These are phyloP conservation scores for Castanea sativa DNA, from an alignment of 306 rosid species.

Conservation along the genomic window DNA sequence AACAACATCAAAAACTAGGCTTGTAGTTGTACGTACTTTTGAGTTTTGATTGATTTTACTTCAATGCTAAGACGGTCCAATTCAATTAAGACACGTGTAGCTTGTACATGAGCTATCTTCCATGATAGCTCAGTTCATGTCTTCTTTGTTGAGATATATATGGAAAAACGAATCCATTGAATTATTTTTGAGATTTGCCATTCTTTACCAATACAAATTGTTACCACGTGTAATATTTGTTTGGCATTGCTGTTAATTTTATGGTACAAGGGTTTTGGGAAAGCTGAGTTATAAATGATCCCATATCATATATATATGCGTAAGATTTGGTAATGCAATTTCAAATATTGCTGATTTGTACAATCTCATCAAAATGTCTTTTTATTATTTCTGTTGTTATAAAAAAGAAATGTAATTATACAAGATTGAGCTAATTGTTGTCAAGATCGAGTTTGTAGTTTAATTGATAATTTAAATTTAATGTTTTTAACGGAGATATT, in stretches of 20 bases:
- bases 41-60: conserved; percentile 14
- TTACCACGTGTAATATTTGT: conserved; percentile 5
- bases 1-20: too few relatives aligned
- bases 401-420: too few relatives aligned
- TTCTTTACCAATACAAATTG: conserved; percentile 1
- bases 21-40: neutral
- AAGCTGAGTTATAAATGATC: neutral
- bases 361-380: too few relatives aligned
- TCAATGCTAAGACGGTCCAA: conserved; percentile 30
- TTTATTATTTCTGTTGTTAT: too few relatives aligned
- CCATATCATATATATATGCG: too few relatives aligned
- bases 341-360: too few relatives aligned
- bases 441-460: too few relatives aligned
- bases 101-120: neutral
- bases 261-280: conserved; percentile 1
- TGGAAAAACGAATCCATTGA: conserved; percentile 4
- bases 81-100: conserved; percentile 25
- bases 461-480: too few relatives aligned
- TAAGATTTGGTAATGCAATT: too few relatives aligned
- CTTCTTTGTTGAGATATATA: neutral
- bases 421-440: too few relatives aligned
- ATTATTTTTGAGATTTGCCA: conserved; percentile 14
- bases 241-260: conserved; percentile 14
- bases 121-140: conserved; percentile 10
- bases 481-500: too few relatives aligned